Evolutionary conservation across 371 early-diverging fungal genomes (phyloP).

Genomic region (Dichotomocladium elegans): DNA sequence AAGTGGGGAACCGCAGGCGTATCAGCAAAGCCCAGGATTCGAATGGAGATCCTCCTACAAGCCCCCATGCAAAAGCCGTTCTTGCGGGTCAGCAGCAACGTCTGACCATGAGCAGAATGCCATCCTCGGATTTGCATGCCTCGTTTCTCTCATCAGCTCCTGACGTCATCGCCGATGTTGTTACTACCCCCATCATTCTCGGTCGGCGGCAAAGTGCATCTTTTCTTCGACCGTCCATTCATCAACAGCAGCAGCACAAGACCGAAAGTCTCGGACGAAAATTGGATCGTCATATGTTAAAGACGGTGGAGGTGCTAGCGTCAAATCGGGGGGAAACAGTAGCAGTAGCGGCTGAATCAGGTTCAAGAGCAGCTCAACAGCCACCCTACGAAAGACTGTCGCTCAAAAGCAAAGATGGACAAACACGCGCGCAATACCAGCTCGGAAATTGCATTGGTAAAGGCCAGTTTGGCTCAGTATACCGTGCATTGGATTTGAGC

Average conservation of each 20-base stretch:
- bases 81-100: no score
- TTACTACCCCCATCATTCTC: neutral
- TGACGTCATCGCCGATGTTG: no score
- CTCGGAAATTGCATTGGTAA: constrained; percentile 89
- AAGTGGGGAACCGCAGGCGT: no score
- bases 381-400: constrained; percentile 21
- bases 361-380: neutral
- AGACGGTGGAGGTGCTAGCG: constrained; percentile 16
- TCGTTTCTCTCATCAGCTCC: constrained; percentile 18
- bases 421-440: constrained; percentile 41
- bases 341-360: no score
- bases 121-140: constrained; percentile 13
- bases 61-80: no score
- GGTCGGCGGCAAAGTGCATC: constrained; percentile 20
- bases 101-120: no score
- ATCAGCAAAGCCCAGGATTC: no score
- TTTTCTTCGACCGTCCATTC: constrained; percentile 5
- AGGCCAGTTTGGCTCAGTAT: constrained; percentile 90
- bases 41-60: no score
- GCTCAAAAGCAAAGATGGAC: constrained; percentile 21
- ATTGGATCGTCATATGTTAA: constrained; percentile 21
- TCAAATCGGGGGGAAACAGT: no score
- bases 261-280: constrained; percentile 29
- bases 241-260: neutral
- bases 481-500: constrained; percentile 76